Evolutionary conservation across 352 stramenopile genomes (phyloP).

Genomic region (Phytophthora constricta): DNA sequence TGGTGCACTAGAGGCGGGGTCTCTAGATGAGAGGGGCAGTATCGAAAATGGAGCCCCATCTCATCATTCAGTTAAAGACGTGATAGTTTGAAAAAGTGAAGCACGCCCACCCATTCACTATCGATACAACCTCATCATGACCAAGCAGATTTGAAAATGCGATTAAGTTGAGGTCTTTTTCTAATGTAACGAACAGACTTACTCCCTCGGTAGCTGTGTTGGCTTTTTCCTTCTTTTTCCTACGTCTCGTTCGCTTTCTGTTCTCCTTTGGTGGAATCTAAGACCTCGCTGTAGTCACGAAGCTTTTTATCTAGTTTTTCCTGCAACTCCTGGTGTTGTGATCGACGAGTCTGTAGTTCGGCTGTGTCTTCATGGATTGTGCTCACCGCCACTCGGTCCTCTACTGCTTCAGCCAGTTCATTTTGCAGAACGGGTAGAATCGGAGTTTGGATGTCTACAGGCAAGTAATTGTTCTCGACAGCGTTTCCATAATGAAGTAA

Average conservation of each 20-base stretch:
- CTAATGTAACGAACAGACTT: slow-evolving; percentile 41
- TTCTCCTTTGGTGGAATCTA: slow-evolving; percentile 23
- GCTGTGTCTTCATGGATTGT: neutral
- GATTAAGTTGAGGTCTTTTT: slow-evolving; percentile 29
- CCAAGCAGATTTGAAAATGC: no score
- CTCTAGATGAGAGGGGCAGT: slow-evolving; percentile 40
- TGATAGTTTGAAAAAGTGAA: neutral
- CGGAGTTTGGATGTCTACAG: slow-evolving; percentile 1
- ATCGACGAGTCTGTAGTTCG: slow-evolving; percentile 21
- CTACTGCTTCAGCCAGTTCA: neutral
- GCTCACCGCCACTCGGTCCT: neutral
- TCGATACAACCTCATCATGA: slow-evolving; percentile 28
- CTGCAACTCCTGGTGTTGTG: slow-evolving; percentile 47
- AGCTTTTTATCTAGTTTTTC: slow-evolving; percentile 47
- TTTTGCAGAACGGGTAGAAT: neutral
- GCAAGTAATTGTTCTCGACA: neutral
- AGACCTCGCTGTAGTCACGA: slow-evolving; percentile 40
- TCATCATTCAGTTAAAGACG: slow-evolving; percentile 39
- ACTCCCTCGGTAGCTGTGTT: slow-evolving; percentile 27
- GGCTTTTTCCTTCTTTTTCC: slow-evolving; percentile 12
- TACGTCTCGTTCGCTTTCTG: neutral
- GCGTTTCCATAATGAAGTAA: slow-evolving; percentile 17
- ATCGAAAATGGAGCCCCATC: slow-evolving; percentile 30
- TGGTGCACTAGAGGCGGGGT: slow-evolving; percentile 28
- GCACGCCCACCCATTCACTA: slow-evolving; percentile 15